These are phyloP conservation scores for Aphanomyces stellatus DNA, from an alignment of 352 stramenopile genomes.

Conservation along the genomic window DNA sequence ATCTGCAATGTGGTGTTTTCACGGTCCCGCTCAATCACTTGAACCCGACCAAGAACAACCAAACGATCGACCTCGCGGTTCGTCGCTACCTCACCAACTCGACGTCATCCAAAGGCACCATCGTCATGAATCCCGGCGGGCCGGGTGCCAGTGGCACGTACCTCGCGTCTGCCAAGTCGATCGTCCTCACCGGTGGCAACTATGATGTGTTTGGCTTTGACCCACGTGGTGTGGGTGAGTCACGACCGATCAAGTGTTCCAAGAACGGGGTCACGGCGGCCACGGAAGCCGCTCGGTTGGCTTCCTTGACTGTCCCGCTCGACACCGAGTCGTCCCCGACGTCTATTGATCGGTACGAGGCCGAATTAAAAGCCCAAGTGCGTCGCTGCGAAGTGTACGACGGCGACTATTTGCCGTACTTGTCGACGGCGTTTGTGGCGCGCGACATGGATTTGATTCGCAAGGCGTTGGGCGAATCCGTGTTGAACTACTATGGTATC, in stretches of 20 bases:
- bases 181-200: not conserved
- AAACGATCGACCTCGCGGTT: too few relatives aligned
- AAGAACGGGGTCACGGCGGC: not conserved
- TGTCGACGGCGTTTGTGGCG: not conserved
- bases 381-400: constrained; percentile 4
- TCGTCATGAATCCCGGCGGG: too few relatives aligned
- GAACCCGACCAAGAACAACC: too few relatives aligned
- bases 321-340: not conserved
- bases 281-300: not conserved
- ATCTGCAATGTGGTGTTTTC: too few relatives aligned
- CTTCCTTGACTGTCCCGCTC: not conserved
- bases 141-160: too few relatives aligned
- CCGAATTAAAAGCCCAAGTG: not conserved
- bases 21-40: too few relatives aligned
- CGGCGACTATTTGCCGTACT: constrained; percentile 12
- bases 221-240: constrained; percentile 1
- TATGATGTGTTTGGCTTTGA: constrained; percentile 10
- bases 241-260: not conserved
- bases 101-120: too few relatives aligned
- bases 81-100: too few relatives aligned
- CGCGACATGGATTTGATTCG: constrained; percentile 17
- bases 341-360: not conserved
- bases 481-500: constrained; percentile 8
- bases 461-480: not conserved
- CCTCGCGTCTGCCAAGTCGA: too few relatives aligned